Conservation (phyloP, 768 basidiomycete species). For the Arthromyces matolae region DNA sequence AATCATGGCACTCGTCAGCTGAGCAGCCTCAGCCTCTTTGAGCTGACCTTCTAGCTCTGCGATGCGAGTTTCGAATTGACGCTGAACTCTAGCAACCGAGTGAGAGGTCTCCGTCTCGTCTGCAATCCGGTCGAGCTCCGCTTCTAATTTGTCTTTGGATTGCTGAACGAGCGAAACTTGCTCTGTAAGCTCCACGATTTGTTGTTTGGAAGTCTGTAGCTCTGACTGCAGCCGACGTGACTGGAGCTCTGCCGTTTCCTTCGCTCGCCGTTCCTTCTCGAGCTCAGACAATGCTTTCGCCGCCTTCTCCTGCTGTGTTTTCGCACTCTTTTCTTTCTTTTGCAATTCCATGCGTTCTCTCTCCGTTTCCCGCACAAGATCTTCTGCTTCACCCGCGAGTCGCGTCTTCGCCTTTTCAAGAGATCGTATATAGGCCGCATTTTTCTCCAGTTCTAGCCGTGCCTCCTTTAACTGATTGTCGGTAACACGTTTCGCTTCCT, state of each 20-base stretch:
- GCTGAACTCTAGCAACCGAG: slow-evolving; percentile 57
- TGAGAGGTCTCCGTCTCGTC: slow-evolving; percentile 52
- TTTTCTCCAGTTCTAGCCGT: slow-evolving; percentile 70
- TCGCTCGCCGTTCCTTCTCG: slow-evolving; percentile 63
- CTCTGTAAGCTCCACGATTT: slow-evolving; percentile 52
- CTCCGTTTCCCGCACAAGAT: slow-evolving; percentile 71
- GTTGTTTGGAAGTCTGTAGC: slow-evolving; percentile 50
- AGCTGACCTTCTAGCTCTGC: slow-evolving; percentile 59
- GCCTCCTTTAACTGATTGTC: slow-evolving; percentile 87
- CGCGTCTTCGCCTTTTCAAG: slow-evolving; percentile 78
- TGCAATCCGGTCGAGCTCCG: slow-evolving; percentile 62
- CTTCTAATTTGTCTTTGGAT: slow-evolving; percentile 64
- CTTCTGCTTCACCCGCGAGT: slow-evolving; percentile 78
- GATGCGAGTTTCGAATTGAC: slow-evolving; percentile 62
- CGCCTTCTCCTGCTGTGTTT: slow-evolving; percentile 59
- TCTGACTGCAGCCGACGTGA: slow-evolving; percentile 59
- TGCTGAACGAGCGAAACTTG: slow-evolving; percentile 50
- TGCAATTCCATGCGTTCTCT: slow-evolving; percentile 62
- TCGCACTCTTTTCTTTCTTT: slow-evolving; percentile 63
- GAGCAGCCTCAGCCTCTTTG: slow-evolving; percentile 50
- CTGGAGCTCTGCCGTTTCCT: slow-evolving; percentile 63
- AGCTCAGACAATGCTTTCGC: slow-evolving; percentile 52
- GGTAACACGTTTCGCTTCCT: slow-evolving; percentile 92
- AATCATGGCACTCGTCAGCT: slow-evolving; percentile 49
- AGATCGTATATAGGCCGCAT: slow-evolving; percentile 75